Percentiles rank a stretch among this genome's conserved stretches.
Conservation (phyloP, 192 early-diverging fungal species). For the Funneliformis mosseae region DNA sequence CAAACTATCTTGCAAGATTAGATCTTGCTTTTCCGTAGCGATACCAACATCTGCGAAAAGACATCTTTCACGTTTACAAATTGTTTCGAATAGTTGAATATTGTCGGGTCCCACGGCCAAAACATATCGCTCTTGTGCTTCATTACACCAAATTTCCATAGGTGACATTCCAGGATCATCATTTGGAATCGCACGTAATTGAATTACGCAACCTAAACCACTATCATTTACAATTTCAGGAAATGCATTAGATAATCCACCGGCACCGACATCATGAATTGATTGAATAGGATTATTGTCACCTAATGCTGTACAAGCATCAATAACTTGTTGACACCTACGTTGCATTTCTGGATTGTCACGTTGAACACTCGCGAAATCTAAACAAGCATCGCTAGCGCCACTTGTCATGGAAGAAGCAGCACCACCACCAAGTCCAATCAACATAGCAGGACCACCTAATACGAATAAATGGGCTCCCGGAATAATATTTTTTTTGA, state of each 20-base stretch:
- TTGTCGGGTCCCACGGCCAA: constrained; percentile 77
- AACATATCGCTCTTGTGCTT: constrained; percentile 99
- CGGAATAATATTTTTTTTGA: constrained; percentile 82
- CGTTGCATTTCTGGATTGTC: constrained; percentile 99
- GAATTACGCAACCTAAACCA: constrained; percentile 86
- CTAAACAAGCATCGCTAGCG: constrained; percentile 82
- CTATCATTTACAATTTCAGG: constrained; percentile 98
- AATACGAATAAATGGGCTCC: constrained; percentile 85
- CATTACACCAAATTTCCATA: constrained; percentile 99
- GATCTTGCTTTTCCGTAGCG: constrained; percentile 78
- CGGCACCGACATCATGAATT: constrained; percentile 99
- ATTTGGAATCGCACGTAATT: constrained; percentile 88
- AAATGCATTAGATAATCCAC: constrained; percentile 96
- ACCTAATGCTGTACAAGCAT: constrained; percentile 87
- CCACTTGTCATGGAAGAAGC: constrained; percentile 95
- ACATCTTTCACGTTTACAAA: constrained; percentile 91
- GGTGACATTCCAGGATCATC: constrained; percentile 94
- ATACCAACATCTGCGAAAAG: constrained; percentile 88
- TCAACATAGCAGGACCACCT: constrained; percentile 97
- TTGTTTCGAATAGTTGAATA: constrained; percentile 67
- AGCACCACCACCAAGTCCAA: constrained; percentile 98
- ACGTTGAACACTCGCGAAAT: constrained; percentile 98
- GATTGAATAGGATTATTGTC: constrained; percentile 84
- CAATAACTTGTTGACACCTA: constrained; percentile 95
- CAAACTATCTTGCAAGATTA: constrained; percentile 81